Evolutionary conservation across 208 protist species (phyloP), one percentile per base, ranked within the genome.

Genomic region (Lotmaria passim): DNA sequence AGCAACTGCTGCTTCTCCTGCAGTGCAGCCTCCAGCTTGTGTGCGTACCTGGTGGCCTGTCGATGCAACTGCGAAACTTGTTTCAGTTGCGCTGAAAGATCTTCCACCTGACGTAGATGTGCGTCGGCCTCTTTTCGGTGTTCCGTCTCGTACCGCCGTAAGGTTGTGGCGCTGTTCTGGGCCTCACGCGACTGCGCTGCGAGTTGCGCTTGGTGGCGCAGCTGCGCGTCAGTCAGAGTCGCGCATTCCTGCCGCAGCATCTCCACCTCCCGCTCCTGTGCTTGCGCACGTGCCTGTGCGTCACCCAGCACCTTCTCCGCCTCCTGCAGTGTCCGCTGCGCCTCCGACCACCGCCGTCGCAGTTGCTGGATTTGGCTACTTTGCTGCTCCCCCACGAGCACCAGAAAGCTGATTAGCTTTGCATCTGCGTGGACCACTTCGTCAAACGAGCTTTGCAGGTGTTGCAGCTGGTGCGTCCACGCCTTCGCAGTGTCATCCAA

Each of bases 21-120:
- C 51, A 77, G 57, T 8, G 63, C 71, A 7, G 63, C 63, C 31
- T 77, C 63, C 1, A 71, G 55, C 21, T 51, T 33, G 10, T 38
- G 6, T 19, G 57, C 62, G 38, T 70, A 47, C 5, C 17, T 46
- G 23, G 52, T 71, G 5, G 73, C 24, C 6, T 64, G 50, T 33
- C 60, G 70, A 52, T 85, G 75, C 30, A 69, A 11, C 21, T 73
- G 56, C 23, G 59, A 47, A 8, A 69, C 31, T 26, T 79, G 75
- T 30, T 69, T 34, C 23, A 72, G 62, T 0, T 47, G 67, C 17
- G 61, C 41, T 30, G 33, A 53, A 30, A 67, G 64, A 28, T 60
- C 30, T 31, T 38, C 47, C 12, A 73, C 24, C 34, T 65, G 69
- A 4, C 46, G 56, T 15, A 39, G 31, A 24, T 39, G 58, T 4